Evolutionary conservation across 2,329 filamentous ascomycete genomes (phyloP).

Genomic region (Neophaeococcomyces mojaviensis): DNA sequence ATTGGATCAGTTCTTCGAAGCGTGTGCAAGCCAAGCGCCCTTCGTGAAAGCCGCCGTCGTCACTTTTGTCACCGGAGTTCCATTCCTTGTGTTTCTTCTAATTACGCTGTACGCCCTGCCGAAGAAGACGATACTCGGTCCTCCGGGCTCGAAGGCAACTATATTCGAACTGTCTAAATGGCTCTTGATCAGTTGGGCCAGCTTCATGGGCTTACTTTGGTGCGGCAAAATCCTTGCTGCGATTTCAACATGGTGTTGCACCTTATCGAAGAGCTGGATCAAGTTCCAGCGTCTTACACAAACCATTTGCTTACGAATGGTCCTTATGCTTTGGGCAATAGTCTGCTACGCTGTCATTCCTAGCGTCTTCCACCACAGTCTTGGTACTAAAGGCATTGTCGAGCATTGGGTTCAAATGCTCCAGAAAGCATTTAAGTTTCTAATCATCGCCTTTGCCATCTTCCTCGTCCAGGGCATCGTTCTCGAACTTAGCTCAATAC

Average conservation of each 20-base stretch:
- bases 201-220: constrained; percentile 1
- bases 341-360: constrained; percentile 1
- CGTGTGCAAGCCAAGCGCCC: neutral
- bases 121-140: neutral
- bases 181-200: constrained; percentile 1
- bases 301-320: neutral
- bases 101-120: neutral
- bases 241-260: neutral
- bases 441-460: constrained; percentile 7
- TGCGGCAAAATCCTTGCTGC: constrained; percentile 2
- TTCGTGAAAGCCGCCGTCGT: neutral
- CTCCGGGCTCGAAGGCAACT: neutral
- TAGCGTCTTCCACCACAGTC: neutral
- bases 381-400: neutral
- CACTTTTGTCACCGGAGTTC: neutral
- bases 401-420: constrained; percentile 4
- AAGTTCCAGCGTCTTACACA: neutral
- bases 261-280: neutral
- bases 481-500: constrained; percentile 1
- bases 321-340: constrained; percentile 2
- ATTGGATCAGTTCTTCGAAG: neutral
- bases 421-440: constrained; percentile 2
- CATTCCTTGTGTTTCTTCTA: constrained; percentile 2
- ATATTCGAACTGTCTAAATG: constrained; percentile 1
- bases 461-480: constrained; percentile 5